Evolutionary conservation across 2,329 filamentous ascomycete genomes (phyloP).

Genomic region (Fusarium mundagurra): DNA sequence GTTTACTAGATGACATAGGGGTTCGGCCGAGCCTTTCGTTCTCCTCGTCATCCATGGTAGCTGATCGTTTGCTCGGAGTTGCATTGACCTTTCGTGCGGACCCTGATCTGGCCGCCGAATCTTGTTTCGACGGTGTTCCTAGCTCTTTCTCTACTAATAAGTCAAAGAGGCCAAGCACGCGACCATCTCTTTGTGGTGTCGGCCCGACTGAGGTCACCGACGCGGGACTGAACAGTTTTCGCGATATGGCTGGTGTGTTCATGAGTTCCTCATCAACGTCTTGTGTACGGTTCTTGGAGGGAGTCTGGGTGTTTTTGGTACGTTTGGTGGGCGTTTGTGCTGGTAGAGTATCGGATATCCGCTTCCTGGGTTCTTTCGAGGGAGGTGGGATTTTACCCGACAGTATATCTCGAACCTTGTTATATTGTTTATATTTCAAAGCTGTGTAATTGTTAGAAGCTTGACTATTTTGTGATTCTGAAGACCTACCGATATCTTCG

Average conservation of each 20-base stretch:
- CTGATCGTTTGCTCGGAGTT: constrained; percentile 59
- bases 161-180: constrained; percentile 81
- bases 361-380: constrained; percentile 54
- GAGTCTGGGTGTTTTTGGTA: constrained; percentile 57
- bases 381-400: constrained; percentile 61
- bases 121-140: constrained; percentile 60
- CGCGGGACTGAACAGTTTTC: constrained; percentile 68
- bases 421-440: constrained; percentile 81
- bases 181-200: constrained; percentile 82
- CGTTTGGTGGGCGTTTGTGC: constrained; percentile 63
- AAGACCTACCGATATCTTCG: constrained; percentile 70
- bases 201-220: constrained; percentile 74
- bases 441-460: constrained; percentile 53
- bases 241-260: constrained; percentile 65
- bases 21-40: constrained; percentile 55
- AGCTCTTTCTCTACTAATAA: constrained; percentile 64
- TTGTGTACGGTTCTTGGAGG: constrained; percentile 51
- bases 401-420: constrained; percentile 69
- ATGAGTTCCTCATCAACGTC: constrained; percentile 55
- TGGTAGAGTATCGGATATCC: constrained; percentile 49
- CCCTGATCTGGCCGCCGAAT: constrained; percentile 36
- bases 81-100: constrained; percentile 40
- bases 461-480: not conserved
- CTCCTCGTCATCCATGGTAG: constrained; percentile 43
- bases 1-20: constrained; percentile 67